These are phyloP conservation scores for Salix caprea DNA, from an alignment of 345 rosid genomes.

Conservation along the genomic window DNA sequence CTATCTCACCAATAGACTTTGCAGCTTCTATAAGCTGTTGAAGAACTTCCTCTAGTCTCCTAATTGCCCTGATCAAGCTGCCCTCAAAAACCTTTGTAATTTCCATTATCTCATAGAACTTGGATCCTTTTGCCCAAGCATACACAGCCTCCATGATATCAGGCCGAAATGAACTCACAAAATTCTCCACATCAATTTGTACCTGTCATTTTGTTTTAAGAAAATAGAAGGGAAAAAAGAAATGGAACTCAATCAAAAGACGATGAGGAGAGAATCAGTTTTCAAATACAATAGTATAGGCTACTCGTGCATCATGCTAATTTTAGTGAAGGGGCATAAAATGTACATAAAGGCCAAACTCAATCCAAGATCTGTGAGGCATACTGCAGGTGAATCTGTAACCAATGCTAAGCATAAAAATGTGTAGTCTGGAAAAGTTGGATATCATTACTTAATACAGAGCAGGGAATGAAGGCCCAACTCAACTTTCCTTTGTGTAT, in stretches of 20 bases:
- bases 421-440: background rate
- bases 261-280: background rate
- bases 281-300: background rate
- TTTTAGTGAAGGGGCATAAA: background rate
- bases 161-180: slow-evolving; percentile 79
- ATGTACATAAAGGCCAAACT: background rate
- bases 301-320: background rate
- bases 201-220: slow-evolving; percentile 41
- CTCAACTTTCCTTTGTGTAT: background rate
- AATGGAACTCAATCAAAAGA: background rate
- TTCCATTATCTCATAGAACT: slow-evolving; percentile 92
- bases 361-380: background rate
- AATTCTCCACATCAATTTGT: slow-evolving; percentile 73
- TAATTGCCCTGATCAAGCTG: slow-evolving; percentile 91
- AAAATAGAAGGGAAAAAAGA: background rate
- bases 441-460: background rate
- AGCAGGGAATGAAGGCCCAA: background rate
- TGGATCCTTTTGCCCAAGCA: slow-evolving; percentile 98
- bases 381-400: background rate
- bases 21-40: slow-evolving; percentile 93
- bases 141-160: slow-evolving; percentile 97
- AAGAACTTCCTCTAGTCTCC: slow-evolving; percentile 94
- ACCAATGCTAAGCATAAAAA: background rate
- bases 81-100: slow-evolving; percentile 93
- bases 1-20: slow-evolving; percentile 82